phyloP scores from a whole-genome alignment of 2,329 filamentous ascomycete genomes.

The Tympanopsis confertula region DNA sequence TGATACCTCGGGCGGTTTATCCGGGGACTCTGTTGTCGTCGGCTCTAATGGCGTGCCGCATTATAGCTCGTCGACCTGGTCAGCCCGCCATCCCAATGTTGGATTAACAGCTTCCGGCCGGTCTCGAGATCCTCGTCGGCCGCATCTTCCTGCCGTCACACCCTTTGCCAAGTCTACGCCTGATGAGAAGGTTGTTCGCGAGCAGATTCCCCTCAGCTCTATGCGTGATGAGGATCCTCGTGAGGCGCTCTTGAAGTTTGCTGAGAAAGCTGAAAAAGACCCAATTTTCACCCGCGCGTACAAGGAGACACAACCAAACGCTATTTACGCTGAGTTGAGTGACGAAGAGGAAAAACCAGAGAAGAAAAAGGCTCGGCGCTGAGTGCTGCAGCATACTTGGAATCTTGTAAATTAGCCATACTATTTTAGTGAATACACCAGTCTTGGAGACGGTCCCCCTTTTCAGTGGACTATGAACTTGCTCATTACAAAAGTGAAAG shows the following conservation, averaged over 20 bases:
- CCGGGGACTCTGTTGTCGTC: conserved; percentile 47
- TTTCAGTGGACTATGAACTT: no score
- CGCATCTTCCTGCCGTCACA: conserved; percentile 47
- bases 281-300: conserved; percentile 58
- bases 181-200: conserved; percentile 50
- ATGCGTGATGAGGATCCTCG: conserved; percentile 60
- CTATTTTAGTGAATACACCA: no score
- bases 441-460: no score
- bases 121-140: conserved; percentile 13
- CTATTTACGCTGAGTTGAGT: conserved; percentile 52
- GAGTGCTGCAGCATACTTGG: no score
- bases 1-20: conserved; percentile 27
- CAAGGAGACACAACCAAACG: conserved; percentile 53
- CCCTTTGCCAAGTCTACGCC: conserved; percentile 56
- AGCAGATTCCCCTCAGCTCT: conserved; percentile 48
- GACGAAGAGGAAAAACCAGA: conserved; percentile 44
- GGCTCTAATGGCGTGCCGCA: conserved; percentile 28
- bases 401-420: no score
- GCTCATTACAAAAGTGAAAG: no score
- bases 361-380: conserved; percentile 25
- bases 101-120: conserved; percentile 4
- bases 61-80: conserved; percentile 1
- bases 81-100: conserved; percentile 4
- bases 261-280: conserved; percentile 56
- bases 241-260: conserved; percentile 57